Evolutionary conservation across 176 grass and related monocot species (phyloP), one percentile per base, ranked within the genome.

Genomic region (Areca catechu): DNA sequence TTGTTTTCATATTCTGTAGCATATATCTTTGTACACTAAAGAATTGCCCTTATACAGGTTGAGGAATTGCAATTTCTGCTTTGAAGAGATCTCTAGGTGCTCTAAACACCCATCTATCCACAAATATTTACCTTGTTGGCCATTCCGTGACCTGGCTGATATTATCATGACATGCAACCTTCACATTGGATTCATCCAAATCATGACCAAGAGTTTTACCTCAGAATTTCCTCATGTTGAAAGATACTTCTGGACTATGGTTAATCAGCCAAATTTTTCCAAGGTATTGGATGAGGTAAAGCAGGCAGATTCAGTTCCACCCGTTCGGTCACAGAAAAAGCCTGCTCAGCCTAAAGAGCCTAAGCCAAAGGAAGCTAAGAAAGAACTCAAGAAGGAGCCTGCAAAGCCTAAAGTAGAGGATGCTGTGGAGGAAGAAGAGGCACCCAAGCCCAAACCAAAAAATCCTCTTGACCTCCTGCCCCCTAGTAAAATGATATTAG

Each of bases 91-190:
- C 90, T 53, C 62, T 95, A 12, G 77, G 53, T 65, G 77, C 82
- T 20, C 74, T 89, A 3, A 86, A 79, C 56, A 89, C 79, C 17
- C 76, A 95, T 65, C 71, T 95, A 23, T 62, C 90, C 10, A 77
- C 70, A 37, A 83, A 73, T 58, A 95, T 82, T 65, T 95, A 73
- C 61, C 76, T 95, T 67, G 90, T 86, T 57, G 82, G 85, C 6
- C 66, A 89, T 57, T 80, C 55, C 0, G 82, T 95, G 20, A 89
- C 85, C 75, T 95, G 51, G 90, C 85, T 2, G 90, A 95, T 53
- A 89, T 95, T 51, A 76, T 95, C 29, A 49, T 89, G 76, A 80
- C 82, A 81, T 89, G 90, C 70, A 95, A 86, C 51, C 76, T 95
- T 3, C 83, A 83, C 25, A 0, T 15, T 1, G 90, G 85, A 0